phyloP scores from a whole-genome alignment of 139 green algal species.

The Picochlorum sp. region DNA sequence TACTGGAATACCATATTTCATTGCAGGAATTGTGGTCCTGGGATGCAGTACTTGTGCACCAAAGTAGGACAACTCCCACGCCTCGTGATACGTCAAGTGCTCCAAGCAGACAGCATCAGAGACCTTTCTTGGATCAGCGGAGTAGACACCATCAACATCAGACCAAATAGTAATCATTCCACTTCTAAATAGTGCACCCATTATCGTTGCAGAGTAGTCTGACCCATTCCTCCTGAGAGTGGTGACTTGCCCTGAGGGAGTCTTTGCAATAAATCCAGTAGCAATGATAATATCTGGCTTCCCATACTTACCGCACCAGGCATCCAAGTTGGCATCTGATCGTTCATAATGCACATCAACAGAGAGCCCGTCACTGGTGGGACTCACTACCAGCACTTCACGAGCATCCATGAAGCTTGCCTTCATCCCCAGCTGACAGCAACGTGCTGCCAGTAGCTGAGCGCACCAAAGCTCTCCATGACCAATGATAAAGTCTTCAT shows the following conservation, averaged over 20 bases:
- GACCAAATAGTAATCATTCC: conserved; percentile 95
- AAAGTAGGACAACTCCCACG: conserved; percentile 97
- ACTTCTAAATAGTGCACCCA: conserved; percentile 71
- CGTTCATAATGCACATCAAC: conserved; percentile 82
- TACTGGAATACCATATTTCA: conserved; percentile 91
- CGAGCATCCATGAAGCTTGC: conserved; percentile 83
- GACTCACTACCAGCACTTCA: conserved; percentile 74
- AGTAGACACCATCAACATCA: conserved; percentile 94
- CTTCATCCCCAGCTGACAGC: conserved; percentile 42
- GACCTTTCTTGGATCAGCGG: conserved; percentile 87
- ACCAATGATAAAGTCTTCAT: conserved; percentile 93
- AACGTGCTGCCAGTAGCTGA: conserved; percentile 58
- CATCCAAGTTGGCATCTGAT: conserved; percentile 60
- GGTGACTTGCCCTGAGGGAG: conserved; percentile 41
- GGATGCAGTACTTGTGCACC: conserved; percentile 96
- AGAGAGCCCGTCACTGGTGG: conserved; percentile 42
- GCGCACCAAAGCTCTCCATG: conserved; percentile 97
- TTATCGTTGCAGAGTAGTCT: conserved; percentile 91
- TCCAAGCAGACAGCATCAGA: conserved; percentile 16
- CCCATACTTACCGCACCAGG: conserved; percentile 28
- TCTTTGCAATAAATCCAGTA: conserved; percentile 92
- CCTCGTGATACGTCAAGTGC: conserved; percentile 85
- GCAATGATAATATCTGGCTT: conserved; percentile 56
- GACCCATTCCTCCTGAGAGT: conserved; percentile 82
- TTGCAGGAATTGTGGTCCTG: conserved; percentile 88